phyloP scores from a whole-genome alignment of 306 rosid genomes.

The Aeschynomene evenia region DNA sequence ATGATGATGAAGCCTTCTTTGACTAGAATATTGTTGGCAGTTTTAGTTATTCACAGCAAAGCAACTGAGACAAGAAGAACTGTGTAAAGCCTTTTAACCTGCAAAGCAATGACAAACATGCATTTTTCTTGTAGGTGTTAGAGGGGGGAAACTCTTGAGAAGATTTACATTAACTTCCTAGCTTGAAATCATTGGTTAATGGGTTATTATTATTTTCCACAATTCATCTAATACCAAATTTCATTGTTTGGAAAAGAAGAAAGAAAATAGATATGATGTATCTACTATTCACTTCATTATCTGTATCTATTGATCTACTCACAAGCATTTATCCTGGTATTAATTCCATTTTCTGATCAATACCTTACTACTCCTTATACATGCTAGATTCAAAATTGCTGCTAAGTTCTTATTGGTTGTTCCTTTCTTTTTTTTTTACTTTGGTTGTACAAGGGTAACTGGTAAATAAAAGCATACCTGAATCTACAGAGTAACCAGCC shows the following conservation, averaged over 20 bases:
- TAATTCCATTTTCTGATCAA: background rate
- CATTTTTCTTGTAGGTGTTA: slow-evolving; percentile 17
- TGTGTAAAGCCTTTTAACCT: slow-evolving; percentile 31
- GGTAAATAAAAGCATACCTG: background rate
- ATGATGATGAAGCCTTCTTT: slow-evolving; percentile 73
- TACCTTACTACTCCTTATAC: background rate
- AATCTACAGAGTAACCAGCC: background rate
- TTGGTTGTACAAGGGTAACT: background rate
- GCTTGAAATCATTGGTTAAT: slow-evolving; percentile 21
- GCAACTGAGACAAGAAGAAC: slow-evolving; percentile 24
- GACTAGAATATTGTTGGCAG: slow-evolving; percentile 50
- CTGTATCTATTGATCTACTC: slow-evolving; percentile 15
- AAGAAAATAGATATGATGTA: background rate
- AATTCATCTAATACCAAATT: slow-evolving; percentile 19
- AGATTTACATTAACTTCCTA: slow-evolving; percentile 20
- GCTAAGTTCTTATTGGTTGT: background rate
- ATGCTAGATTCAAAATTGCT: background rate
- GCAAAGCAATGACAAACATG: slow-evolving; percentile 33
- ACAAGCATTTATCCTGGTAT: background rate
- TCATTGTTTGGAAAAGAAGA: slow-evolving; percentile 9
- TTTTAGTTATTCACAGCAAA: slow-evolving; percentile 11
- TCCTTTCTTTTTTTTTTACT: background rate
- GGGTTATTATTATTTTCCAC: slow-evolving; percentile 26
- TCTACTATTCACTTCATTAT: slow-evolving; percentile 4
- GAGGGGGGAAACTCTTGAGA: background rate